phyloP scores from a whole-genome alignment of 352 stramenopile species.

The Phytophthora pluvialis region DNA sequence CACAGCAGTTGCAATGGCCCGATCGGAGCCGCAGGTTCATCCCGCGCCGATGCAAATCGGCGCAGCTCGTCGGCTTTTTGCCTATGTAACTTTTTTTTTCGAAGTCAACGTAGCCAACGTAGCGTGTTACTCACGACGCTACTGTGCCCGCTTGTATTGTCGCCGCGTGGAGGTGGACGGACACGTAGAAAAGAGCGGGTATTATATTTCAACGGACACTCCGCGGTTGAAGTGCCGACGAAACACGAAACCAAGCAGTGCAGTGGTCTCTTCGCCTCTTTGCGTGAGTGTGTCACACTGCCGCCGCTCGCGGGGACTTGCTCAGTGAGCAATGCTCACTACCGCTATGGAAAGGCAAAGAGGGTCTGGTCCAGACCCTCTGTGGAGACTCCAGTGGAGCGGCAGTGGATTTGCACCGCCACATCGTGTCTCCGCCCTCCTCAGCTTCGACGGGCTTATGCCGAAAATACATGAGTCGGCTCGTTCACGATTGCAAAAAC shows the following conservation, averaged over 20 bases:
- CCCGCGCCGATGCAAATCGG: too few relatives aligned
- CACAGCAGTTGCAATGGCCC: neutral
- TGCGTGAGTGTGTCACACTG: slow-evolving; percentile 14
- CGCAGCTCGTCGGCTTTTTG: neutral
- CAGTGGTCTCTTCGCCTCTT: slow-evolving; percentile 5
- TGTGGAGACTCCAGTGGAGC: too few relatives aligned
- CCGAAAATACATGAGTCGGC: neutral
- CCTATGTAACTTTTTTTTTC: slow-evolving; percentile 11
- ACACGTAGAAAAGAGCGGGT: slow-evolving; percentile 17
- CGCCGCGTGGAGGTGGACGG: slow-evolving; percentile 16
- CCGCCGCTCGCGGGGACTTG: neutral
- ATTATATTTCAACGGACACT: neutral
- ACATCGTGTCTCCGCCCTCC: slow-evolving; percentile 18
- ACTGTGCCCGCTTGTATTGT: slow-evolving; percentile 32
- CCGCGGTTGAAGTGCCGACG: slow-evolving; percentile 19
- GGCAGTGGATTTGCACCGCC: slow-evolving; percentile 19
- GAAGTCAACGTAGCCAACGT: neutral
- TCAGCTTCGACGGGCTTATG: neutral
- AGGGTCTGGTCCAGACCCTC: too few relatives aligned
- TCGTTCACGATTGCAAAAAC: too few relatives aligned
- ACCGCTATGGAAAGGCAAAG: neutral
- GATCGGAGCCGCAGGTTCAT: too few relatives aligned
- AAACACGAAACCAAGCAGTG: slow-evolving; percentile 10
- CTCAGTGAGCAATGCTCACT: neutral
- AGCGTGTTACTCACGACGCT: slow-evolving; percentile 19